Base-by-base conservation (phyloP, 2,329 filamentous ascomycete species). In the Curvularia eragrostidis region DNA sequence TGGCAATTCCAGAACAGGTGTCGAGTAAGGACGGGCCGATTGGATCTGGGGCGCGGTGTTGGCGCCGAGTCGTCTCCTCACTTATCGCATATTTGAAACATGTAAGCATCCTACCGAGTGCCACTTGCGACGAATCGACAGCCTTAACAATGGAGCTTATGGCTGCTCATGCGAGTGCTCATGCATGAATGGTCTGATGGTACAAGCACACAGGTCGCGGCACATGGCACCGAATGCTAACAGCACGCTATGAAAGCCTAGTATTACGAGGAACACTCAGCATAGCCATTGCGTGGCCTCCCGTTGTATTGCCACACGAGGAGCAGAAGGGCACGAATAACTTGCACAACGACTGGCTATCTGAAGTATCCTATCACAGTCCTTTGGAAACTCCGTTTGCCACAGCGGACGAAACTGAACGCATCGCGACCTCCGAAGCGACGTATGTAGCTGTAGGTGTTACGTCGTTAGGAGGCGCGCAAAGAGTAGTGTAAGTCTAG, bases 11-110 rank as follows among this genome's bases (percentile, higher is more conserved):
- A 49, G 36, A 44, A 32, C 24, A 30, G 18, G 38, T 42, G 34
- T 61, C 60, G 48, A 66, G 62, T 59, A 36, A 51, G 46, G 56
- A 55, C 30, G 44, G 47, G 43, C 50, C 52, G 59, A 56, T 50
- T 43, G 23, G 30, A 24, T 24, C 28, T 60, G 36, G 21, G 38
- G 48, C 36, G 32, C 42, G 38, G 36, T 46, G 8, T 24, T 48
- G 24, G 36, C 52, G 39, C 41, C 54, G 52, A 56, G 42, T 59
- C 21, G 44, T 48, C 54, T 55, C 48, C 50, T 58, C 52, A 59
- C 34, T 48, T 26, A 47, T 62, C 48, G 48, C 41, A 38, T 42
- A 63, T 21, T 41, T 64, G 63, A 64, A 66, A 68, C 58, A 47
- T 43, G 50, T 56, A 49, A 23, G 54, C 30, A 48, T 47, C 52